phyloP scores from a whole-genome alignment of 2,329 filamentous ascomycete species.

The Leptographium galeiforme region DNA sequence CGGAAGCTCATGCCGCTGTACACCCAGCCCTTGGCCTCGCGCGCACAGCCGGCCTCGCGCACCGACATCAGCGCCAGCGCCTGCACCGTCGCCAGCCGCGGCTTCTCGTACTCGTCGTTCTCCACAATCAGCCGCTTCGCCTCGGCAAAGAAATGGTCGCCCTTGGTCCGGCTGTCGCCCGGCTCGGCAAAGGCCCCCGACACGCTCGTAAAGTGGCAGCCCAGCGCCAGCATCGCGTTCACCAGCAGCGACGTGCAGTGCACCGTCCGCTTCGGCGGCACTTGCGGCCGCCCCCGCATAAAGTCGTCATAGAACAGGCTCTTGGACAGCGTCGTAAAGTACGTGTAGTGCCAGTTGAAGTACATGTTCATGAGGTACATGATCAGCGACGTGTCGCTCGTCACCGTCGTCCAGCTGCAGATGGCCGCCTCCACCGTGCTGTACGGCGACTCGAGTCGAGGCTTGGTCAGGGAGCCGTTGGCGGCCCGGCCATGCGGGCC shows the following conservation, averaged over 20 bases:
- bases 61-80: conserved; percentile 93
- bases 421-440: conserved; percentile 50
- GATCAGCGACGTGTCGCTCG: conserved; percentile 63
- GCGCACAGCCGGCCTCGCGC: conserved; percentile 82
- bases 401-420: conserved; percentile 79
- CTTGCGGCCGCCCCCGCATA: conserved; percentile 49
- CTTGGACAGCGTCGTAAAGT: conserved; percentile 84
- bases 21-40: conserved; percentile 94
- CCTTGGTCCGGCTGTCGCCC: conserved; percentile 71
- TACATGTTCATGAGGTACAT: conserved; percentile 92
- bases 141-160: conserved; percentile 91
- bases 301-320: conserved; percentile 81
- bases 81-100: conserved; percentile 79
- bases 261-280: conserved; percentile 39
- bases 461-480: conserved; percentile 16
- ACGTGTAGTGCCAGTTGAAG: conserved; percentile 95
- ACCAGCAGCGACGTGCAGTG: conserved; percentile 86
- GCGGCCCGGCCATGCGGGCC: neutral
- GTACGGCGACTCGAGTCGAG: conserved; percentile 27
- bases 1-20: conserved; percentile 98
- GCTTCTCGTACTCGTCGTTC: conserved; percentile 85
- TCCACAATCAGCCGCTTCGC: conserved; percentile 81
- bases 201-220: conserved; percentile 80
- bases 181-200: conserved; percentile 57
- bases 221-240: conserved; percentile 84